Conservation (phyloP, 768 basidiomycete species). For the Steccherinum ochraceum region DNA sequence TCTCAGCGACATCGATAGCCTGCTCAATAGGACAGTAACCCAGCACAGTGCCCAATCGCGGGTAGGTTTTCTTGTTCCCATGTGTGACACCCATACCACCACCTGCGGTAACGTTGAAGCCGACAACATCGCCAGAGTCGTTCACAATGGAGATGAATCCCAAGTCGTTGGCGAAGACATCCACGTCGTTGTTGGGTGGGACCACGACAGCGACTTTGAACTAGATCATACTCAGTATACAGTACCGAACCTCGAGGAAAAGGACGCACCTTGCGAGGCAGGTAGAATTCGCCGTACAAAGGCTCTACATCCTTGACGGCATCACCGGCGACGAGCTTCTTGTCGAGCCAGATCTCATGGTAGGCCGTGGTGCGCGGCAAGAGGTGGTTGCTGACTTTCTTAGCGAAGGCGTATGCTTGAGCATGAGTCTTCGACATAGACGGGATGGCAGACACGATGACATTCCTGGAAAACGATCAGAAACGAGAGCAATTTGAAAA, state of each 20-base stretch:
- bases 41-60: slow-evolving; percentile 78
- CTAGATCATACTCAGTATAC: slow-evolving; percentile 46
- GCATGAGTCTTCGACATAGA: slow-evolving; percentile 80
- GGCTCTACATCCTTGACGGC: slow-evolving; percentile 94
- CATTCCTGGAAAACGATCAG: slow-evolving; percentile 50
- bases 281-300: slow-evolving; percentile 95
- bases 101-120: slow-evolving; percentile 92
- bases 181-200: slow-evolving; percentile 94
- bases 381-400: slow-evolving; percentile 76
- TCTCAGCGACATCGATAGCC: slow-evolving; percentile 82
- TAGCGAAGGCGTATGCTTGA: slow-evolving; percentile 80
- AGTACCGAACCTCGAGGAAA: slow-evolving; percentile 1
- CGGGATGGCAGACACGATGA: slow-evolving; percentile 88
- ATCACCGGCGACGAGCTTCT: slow-evolving; percentile 92
- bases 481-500: neutral
- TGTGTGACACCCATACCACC: slow-evolving; percentile 99
- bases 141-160: slow-evolving; percentile 94
- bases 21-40: slow-evolving; percentile 92
- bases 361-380: slow-evolving; percentile 90
- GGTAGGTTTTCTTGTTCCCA: slow-evolving; percentile 98
- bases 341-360: slow-evolving; percentile 99
- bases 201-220: slow-evolving; percentile 97
- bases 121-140: slow-evolving; percentile 66
- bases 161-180: slow-evolving; percentile 92
- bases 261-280: slow-evolving; percentile 79